phyloP scores from a whole-genome alignment of 257 asterid species.

The Nicotiana otophora region DNA sequence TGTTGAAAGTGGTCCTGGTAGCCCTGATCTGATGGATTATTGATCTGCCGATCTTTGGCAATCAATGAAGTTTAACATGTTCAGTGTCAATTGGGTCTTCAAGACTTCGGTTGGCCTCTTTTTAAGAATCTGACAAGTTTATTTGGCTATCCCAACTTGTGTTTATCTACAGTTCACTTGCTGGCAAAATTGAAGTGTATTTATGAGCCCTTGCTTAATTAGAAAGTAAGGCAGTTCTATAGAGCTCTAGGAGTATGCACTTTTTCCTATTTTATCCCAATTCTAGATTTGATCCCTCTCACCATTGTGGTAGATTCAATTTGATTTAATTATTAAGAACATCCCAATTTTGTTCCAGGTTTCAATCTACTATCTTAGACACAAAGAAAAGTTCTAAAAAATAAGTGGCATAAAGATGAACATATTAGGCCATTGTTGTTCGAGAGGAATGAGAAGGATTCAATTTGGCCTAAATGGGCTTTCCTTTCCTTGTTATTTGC shows the following conservation, averaged over 20 bases:
- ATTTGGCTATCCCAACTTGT: neutral
- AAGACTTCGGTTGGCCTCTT: neutral
- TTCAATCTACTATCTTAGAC: neutral
- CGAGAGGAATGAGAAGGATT: neutral
- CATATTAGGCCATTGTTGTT: neutral
- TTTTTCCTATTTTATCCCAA: neutral
- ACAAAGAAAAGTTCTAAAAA: neutral
- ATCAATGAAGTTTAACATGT: neutral
- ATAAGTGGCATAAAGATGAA: neutral
- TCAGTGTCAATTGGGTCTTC: neutral
- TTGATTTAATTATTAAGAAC: neutral
- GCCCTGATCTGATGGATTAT: neutral
- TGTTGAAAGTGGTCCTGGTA: neutral
- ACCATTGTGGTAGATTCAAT: neutral
- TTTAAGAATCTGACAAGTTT: neutral
- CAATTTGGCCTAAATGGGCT: neutral
- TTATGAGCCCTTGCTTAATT: neutral
- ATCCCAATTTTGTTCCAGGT: neutral
- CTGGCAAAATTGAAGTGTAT: neutral
- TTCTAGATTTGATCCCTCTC: neutral
- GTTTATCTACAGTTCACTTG: neutral
- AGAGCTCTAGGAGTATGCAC: neutral
- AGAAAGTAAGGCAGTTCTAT: neutral
- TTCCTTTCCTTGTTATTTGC: neutral
- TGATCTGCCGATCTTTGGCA: neutral